Evolutionary conservation across 2,329 filamentous ascomycete genomes (phyloP), one percentile per base, ranked within the genome.

Genomic region (Sporothrix brasiliensis): DNA sequence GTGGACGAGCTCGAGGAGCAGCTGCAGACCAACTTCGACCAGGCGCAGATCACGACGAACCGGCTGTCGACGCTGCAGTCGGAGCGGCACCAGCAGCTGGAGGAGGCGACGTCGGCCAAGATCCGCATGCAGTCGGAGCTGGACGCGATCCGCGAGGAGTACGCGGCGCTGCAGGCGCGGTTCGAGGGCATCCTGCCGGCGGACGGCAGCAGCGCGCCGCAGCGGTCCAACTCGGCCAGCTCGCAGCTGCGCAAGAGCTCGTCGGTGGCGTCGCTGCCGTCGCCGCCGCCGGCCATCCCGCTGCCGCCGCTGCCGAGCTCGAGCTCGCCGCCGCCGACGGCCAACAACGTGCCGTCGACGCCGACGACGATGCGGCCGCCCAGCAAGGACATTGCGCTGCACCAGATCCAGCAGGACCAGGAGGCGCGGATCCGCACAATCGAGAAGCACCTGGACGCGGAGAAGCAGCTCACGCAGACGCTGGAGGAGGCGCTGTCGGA

Each of bases 1-100:
- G 92, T 99, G 10, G 93, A 98, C 79, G 94, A 99, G 81, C 89
- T 99, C 5, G 95, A 99, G 80, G 94, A 98, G 76, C 95, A 99
- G 80, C 88, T 99, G 69, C 94, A 94, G 77, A 92, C 87, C 78
- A 97, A 95, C 81, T 99, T 93, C 80, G 95, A 99, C 77, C 92
- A 97, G 78, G 93, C 94, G 72, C 92, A 97, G 77, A 84, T 88
- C 72, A 89, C 90, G 14, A 93, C 88, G 79, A 97, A 97, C 81
- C 89, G 94, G 69, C 83, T 98, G 68, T 97, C 94, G 68, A 90
- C 91, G 63, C 84, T 94, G 65, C 90, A 93, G 77, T 87, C 88
- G 21, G 91, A 94, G 80, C 89, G 91, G 63, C 87, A 89, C 72
- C 84, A 85, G 68, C 89, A 94, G 76, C 81, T 97, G 50, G 92